Evolutionary conservation across 1,284 basidiomycete species (phyloP), one percentile per base, ranked within the genome.

Genomic region (Naganishia liquefaciens): DNA sequence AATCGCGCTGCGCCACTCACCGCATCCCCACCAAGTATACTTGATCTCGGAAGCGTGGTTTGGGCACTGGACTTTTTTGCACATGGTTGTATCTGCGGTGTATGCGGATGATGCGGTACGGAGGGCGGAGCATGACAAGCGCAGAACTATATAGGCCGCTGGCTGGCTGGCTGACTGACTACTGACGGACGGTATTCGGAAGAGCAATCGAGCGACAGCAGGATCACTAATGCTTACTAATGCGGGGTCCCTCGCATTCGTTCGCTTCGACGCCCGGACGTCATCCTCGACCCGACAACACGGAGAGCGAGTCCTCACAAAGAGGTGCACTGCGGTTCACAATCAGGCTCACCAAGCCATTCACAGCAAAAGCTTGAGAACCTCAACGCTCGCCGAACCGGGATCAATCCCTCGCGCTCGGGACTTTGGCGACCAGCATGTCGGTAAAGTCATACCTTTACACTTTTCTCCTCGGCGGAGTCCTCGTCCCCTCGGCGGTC

Each of bases 381-480:
- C 3, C 6, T 13, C 13, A 37, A 13, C 33, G 33, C 6, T 3
- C 33, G 33, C 13, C 10, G 4, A 7, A 37, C 40, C 54, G 10
- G 42, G 54, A 28, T 19, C 15, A 25, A 27, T 28, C 10, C 28
- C 4, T 28, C 2, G n/a, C 19, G 19, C 43, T 25, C 21, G 47
- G 13, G 9, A 15, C 4, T 21, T 5, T 30, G 42, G 13, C 33
- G 13, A 27, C 27, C 46, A 37, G 23, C 25, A 64, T 64, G 63
- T 64, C 63, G 47, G 52, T 64, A 47, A 64, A 50, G 47, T 60
- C 55, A 15, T 68, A 65, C 42, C 53, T 90, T 67, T 88, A 90
- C 75, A 87, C 88, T 42, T 95, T 94, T 78, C 77, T 95, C 68
- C 81, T 95, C 57, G 93, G 93, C 66, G 93, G 91, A 28, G 69